Evolutionary conservation across 768 basidiomycete species (phyloP).

Genomic region (Russula lepida): DNA sequence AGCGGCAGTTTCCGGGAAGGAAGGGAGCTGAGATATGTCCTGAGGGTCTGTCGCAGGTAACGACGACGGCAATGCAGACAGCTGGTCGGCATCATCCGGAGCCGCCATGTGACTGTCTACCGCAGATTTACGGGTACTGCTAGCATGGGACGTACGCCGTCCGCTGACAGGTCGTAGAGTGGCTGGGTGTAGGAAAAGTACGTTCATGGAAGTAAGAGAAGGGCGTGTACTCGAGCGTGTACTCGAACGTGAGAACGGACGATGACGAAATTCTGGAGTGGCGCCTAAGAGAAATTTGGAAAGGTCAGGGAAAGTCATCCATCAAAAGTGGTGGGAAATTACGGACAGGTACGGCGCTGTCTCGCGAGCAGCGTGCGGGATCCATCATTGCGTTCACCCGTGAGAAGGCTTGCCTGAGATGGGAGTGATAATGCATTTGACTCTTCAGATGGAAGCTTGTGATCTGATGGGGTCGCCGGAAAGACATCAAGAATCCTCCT

Average conservation of each 20-base stretch:
- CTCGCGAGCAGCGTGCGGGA: neutral
- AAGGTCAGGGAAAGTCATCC: neutral
- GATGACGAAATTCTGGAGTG: neutral
- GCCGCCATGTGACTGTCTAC: neutral
- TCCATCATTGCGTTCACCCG: neutral
- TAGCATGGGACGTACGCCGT: neutral
- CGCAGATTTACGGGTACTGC: neutral
- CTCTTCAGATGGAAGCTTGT: neutral
- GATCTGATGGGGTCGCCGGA: neutral
- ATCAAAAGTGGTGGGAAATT: neutral
- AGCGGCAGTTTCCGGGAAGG: slow-evolving; percentile 8
- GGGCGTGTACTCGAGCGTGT: slow-evolving; percentile 10
- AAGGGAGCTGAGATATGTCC: slow-evolving; percentile 7
- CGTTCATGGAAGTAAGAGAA: slow-evolving; percentile 13
- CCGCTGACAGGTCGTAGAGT: slow-evolving; percentile 11
- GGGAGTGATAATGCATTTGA: neutral
- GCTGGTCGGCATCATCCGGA: neutral
- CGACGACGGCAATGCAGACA: slow-evolving; percentile 4
- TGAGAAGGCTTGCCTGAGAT: neutral
- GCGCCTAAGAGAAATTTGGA: neutral
- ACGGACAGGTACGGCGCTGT: neutral
- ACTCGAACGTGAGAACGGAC: slow-evolving; percentile 3
- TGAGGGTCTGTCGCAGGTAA: neutral
- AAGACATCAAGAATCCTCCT: slow-evolving; percentile 8
- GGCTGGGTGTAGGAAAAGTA: slow-evolving; percentile 13